phyloP scores from a whole-genome alignment of 345 rosid species.

The Sisymbrium irio region DNA sequence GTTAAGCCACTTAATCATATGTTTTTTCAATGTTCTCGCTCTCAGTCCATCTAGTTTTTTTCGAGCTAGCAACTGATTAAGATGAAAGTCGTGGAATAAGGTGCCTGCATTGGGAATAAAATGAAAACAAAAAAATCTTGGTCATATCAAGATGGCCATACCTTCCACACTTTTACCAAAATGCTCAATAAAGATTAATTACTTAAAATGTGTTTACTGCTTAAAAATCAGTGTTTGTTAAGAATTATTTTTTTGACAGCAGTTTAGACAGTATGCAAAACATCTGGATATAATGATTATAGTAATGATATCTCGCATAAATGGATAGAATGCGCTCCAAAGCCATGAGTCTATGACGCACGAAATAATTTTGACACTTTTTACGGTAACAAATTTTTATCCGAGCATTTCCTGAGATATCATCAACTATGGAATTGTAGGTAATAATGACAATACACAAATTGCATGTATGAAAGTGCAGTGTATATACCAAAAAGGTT shows the following conservation, averaged over 20 bases:
- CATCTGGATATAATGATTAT: neutral
- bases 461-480: neutral
- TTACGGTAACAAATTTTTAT: neutral
- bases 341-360: neutral
- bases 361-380: neutral
- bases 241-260: too few species aligned
- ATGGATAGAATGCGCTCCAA: neutral
- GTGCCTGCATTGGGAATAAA: too few species aligned
- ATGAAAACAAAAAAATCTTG: too few species aligned
- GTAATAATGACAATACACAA: neutral
- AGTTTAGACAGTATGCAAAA: neutral
- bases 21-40: too few species aligned
- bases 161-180: neutral
- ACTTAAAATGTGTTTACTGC: neutral
- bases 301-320: neutral
- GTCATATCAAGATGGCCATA: neutral
- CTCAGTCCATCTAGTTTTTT: too few species aligned
- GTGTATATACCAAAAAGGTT: neutral
- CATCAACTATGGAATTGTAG: neutral
- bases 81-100: too few species aligned
- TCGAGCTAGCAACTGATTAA: too few species aligned
- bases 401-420: neutral
- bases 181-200: too few species aligned
- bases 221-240: neutral
- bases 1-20: too few species aligned